Percentiles rank a stretch among this genome's conserved stretches.
These are phyloP conservation scores for Stephania japonica DNA, from an alignment of 164 flowering plant genomes.

Conservation along the genomic window DNA sequence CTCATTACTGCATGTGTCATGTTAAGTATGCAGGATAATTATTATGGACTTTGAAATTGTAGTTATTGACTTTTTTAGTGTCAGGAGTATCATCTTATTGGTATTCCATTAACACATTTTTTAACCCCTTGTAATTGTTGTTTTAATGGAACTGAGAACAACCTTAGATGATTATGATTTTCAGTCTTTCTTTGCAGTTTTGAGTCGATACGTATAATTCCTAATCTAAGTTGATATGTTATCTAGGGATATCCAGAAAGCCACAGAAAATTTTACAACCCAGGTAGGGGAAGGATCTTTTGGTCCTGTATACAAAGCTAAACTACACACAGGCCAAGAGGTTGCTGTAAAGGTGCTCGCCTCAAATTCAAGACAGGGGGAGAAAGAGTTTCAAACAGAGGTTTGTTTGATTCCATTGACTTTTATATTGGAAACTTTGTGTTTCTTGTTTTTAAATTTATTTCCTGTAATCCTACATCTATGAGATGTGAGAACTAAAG, in stretches of 20 bases:
- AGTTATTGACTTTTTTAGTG: neutral
- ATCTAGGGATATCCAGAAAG: slow-evolving; percentile 89
- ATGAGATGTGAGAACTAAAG: neutral
- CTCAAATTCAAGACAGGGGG: slow-evolving; percentile 81
- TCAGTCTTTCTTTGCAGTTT: neutral
- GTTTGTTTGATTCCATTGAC: slow-evolving; percentile 24
- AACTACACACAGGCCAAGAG: slow-evolving; percentile 55
- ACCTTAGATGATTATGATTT: neutral
- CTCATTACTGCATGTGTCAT: neutral
- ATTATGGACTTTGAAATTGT: neutral
- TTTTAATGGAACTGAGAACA: neutral
- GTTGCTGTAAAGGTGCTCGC: slow-evolving; percentile 86
- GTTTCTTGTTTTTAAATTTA: no score
- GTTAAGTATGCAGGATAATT: neutral
- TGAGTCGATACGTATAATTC: neutral
- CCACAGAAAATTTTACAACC: slow-evolving; percentile 86
- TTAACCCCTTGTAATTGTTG: neutral
- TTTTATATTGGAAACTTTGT: neutral
- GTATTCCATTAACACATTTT: neutral
- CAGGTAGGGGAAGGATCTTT: slow-evolving; percentile 89
- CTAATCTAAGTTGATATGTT: slow-evolving; percentile 6
- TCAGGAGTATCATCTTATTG: neutral
- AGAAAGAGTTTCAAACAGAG: slow-evolving; percentile 89
- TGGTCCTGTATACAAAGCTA: slow-evolving; percentile 94
- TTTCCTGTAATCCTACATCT: no score